Conservation (phyloP, 2,329 filamentous ascomycete species). For the Xylaria digitata region DNA sequence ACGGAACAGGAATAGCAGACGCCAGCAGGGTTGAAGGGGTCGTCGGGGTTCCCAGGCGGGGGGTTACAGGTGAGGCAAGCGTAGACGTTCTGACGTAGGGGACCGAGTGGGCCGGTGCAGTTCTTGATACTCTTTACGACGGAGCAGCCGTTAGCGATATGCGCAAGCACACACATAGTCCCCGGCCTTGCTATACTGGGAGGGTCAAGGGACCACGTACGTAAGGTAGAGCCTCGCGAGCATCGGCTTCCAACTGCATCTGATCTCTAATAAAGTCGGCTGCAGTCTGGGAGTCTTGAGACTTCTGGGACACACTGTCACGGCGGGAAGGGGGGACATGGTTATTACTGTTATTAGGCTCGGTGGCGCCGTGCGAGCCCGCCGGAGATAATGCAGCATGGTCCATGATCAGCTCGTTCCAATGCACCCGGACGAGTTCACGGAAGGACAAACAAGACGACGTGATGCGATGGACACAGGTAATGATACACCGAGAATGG, state of each 20-base stretch:
- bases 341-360: constrained; percentile 30
- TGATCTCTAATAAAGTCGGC: constrained; percentile 88
- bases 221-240: constrained; percentile 93
- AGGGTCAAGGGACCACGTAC: constrained; percentile 60
- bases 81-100: constrained; percentile 88
- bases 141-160: constrained; percentile 34
- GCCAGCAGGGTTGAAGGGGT: constrained; percentile 78
- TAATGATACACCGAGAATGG: background rate
- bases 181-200: background rate
- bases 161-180: constrained; percentile 33
- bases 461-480: background rate
- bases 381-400: constrained; percentile 49
- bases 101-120: constrained; percentile 90
- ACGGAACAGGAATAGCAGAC: constrained; percentile 98
- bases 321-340: constrained; percentile 55
- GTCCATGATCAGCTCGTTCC: constrained; percentile 50
- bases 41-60: constrained; percentile 70
- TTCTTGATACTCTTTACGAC: constrained; percentile 85
- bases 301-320: constrained; percentile 69
- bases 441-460: background rate
- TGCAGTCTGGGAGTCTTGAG: constrained; percentile 75
- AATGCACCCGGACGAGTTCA: background rate
- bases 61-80: constrained; percentile 95
- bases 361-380: constrained; percentile 44
- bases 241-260: constrained; percentile 91